These are phyloP conservation scores for Termitomyces sp. DNA, from an alignment of 768 basidiomycete species.

Conservation along the genomic window DNA sequence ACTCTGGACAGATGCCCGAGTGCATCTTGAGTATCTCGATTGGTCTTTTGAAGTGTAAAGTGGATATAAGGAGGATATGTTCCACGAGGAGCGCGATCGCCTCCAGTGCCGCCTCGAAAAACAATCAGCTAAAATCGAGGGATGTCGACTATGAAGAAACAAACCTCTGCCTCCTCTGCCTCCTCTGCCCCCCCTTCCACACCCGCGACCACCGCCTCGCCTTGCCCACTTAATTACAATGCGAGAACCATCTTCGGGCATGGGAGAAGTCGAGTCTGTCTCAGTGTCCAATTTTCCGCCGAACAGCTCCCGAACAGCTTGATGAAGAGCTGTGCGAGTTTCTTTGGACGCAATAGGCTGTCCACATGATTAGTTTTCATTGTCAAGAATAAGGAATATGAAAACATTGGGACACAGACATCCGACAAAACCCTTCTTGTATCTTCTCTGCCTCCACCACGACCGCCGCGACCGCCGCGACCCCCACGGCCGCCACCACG, in stretches of 20 bases:
- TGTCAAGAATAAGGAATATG: slow-evolving; percentile 6
- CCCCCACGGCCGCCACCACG: slow-evolving; percentile 43
- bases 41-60: slow-evolving; percentile 95
- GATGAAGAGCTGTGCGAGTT: slow-evolving; percentile 77
- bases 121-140: not conserved
- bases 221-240: slow-evolving; percentile 78
- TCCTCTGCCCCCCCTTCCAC: slow-evolving; percentile 31
- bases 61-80: slow-evolving; percentile 86
- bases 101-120: slow-evolving; percentile 12
- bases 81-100: slow-evolving; percentile 48
- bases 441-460: slow-evolving; percentile 50
- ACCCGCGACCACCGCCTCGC: slow-evolving; percentile 41
- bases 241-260: slow-evolving; percentile 61
- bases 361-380: slow-evolving; percentile 10
- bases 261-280: slow-evolving; percentile 48
- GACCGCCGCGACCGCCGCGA: slow-evolving; percentile 31
- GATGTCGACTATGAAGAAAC: not conserved
- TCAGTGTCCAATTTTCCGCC: slow-evolving; percentile 80
- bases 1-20: slow-evolving; percentile 73
- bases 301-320: slow-evolving; percentile 75
- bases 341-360: slow-evolving; percentile 84
- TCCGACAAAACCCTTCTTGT: slow-evolving; percentile 73
- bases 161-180: slow-evolving; percentile 33
- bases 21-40: slow-evolving; percentile 95
- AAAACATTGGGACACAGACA: slow-evolving; percentile 41